Evolutionary conservation across 1,139 yeast genomes (phyloP), one percentile per base, ranked within the genome.

Genomic region (Kodamaea sp.): DNA sequence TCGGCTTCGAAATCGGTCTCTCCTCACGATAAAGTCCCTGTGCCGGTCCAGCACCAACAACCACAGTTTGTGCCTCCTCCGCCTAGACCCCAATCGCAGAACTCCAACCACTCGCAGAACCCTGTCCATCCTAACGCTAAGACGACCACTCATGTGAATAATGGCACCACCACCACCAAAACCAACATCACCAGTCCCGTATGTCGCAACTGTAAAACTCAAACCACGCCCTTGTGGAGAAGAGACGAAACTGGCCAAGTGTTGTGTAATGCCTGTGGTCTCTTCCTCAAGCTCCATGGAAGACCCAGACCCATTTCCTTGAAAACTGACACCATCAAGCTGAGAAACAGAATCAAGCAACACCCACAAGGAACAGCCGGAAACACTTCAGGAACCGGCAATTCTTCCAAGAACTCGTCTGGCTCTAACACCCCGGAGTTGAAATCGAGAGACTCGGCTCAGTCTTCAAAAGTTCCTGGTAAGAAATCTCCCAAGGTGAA

Each of bases 141-240:
- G 32, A 40, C 55, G 8, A 61, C 67, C 31, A 61, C 72, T 30
- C 70, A 63, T 28, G 60, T 66, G 32, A 64, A 58, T 42, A 67
- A 66, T 43, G 74, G 74, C 22, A 64, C 73, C 34, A 65, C 74
- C 28, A 66, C 74, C 29, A 57, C 75, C 26, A 70, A 70, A 43
- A 55, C 73, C 6, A 78, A 76, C 47, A 71, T 78, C 39, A 60
- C 81, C 5, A 67, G 78, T 26, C 90, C 96, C 1, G 75, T 83
- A 15, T 90, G 97, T 59, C 87, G 84, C 48, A 90, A 90, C 59
- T 90, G 97, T 63, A 77, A 83, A 50, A 90, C 97, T 5, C 85
- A 87, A 41, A 89, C 92, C 1, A 90, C 97, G 1, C 97, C 97
- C 1, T 67, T 90, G 18, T 90, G 97, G 97, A 74, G 97, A 59